Conservation (phyloP, 345 rosid species). For the Brassica nigra region DNA sequence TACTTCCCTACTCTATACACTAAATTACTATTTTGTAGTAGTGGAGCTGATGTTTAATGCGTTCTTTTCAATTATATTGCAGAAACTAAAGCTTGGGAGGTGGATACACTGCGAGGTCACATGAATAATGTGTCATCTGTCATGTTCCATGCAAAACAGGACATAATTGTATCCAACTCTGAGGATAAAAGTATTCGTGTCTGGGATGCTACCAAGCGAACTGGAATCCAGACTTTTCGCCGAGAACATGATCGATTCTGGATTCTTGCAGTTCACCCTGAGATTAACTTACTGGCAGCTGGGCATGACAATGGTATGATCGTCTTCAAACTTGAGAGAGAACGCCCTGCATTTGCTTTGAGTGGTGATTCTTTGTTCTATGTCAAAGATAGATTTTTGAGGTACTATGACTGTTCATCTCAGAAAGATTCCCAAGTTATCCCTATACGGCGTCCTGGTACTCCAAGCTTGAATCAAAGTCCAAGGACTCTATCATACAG, state of each 20-base stretch:
- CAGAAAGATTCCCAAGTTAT: conserved; percentile 76
- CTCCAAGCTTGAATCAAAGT: conserved; percentile 75
- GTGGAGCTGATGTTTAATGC: background rate
- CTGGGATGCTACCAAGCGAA: conserved; percentile 89
- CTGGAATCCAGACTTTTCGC: conserved; percentile 86
- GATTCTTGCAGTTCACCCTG: conserved; percentile 86
- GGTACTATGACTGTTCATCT: conserved; percentile 75
- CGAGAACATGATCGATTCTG: conserved; percentile 93
- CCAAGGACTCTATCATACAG: conserved; percentile 92
- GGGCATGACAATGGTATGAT: conserved; percentile 97
- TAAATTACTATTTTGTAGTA: background rate
- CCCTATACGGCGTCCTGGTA: conserved; percentile 85
- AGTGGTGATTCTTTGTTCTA: conserved; percentile 79
- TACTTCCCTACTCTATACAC: background rate
- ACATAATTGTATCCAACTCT: conserved; percentile 86
- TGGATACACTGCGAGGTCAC: conserved; percentile 91
- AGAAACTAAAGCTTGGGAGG: conserved; percentile 97
- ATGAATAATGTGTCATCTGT: conserved; percentile 88
- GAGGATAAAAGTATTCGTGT: conserved; percentile 93
- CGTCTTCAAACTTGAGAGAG: conserved; percentile 70
- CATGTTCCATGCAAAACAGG: conserved; percentile 87
- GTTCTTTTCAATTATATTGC: conserved; percentile 36
- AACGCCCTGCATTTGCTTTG: conserved; percentile 86
- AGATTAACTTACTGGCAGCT: conserved; percentile 90
- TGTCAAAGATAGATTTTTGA: conserved; percentile 76